These are phyloP conservation scores for Eucalyptus leucophloia DNA, from an alignment of 345 rosid genomes.

Conservation along the genomic window DNA sequence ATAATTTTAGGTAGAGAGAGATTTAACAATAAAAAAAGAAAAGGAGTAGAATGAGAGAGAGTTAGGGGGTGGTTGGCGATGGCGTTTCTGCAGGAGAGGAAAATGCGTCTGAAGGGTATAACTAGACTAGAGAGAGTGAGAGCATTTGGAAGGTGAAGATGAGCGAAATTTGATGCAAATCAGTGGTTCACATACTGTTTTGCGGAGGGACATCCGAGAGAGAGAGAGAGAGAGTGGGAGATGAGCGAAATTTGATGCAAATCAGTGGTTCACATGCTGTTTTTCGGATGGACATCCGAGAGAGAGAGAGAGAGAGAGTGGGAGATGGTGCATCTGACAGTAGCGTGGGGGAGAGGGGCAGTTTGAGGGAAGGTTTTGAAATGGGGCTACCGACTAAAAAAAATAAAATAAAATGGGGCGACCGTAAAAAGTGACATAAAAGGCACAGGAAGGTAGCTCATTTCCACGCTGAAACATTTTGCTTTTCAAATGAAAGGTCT, in stretches of 20 bases:
- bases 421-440: neutral
- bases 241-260: neutral
- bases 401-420: neutral
- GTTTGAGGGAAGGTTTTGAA: neutral
- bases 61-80: neutral
- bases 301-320: too few species aligned
- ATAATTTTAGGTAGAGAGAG: neutral
- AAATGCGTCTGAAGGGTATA: neutral
- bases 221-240: too few species aligned
- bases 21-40: neutral
- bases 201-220: too few species aligned
- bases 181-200: too few species aligned
- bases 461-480: too few species aligned
- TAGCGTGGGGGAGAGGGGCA: neutral
- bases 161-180: neutral
- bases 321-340: neutral
- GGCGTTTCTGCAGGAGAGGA: neutral
- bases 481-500: neutral
- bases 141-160: neutral
- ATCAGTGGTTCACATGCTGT: too few species aligned
- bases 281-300: too few species aligned
- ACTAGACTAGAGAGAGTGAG: neutral
- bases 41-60: neutral
- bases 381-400: neutral
- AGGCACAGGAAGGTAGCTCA: neutral